phyloP scores from a whole-genome alignment of 208 protist genomes.

The Leishmania mexicana region DNA sequence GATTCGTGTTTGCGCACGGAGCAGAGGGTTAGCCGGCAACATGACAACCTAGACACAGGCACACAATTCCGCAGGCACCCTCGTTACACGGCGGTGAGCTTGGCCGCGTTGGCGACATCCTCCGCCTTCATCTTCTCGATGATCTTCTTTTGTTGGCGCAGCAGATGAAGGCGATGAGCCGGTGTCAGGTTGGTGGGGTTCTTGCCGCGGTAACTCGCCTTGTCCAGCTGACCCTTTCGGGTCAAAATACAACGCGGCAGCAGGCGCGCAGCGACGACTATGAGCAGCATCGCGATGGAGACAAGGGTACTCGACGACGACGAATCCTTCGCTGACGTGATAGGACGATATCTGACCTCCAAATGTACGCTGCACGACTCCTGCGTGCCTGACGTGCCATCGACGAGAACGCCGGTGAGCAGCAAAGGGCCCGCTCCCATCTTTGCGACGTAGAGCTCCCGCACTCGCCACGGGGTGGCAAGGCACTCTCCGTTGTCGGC shows the following conservation, averaged over 20 bases:
- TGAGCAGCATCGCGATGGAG: conserved; percentile 35
- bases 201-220: conserved; percentile 21
- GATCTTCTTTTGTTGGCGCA: conserved; percentile 53
- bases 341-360: conserved; percentile 25
- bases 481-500: conserved; percentile 24
- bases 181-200: conserved; percentile 30
- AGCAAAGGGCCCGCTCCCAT: conserved; percentile 20
- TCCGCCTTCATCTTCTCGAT: conserved; percentile 74
- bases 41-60: not conserved
- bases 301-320: conserved; percentile 3
- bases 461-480: conserved; percentile 22
- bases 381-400: not conserved
- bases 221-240: conserved; percentile 31
- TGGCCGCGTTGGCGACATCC: conserved; percentile 24
- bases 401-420: conserved; percentile 19
- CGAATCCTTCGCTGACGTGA: not conserved
- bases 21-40: not conserved
- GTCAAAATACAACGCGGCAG: conserved; percentile 45
- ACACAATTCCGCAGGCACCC: not conserved
- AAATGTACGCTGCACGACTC: conserved; percentile 36
- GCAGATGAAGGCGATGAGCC: conserved; percentile 35
- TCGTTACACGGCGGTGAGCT: not conserved
- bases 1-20: not conserved
- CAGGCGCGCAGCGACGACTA: conserved; percentile 39
- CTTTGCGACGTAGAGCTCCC: conserved; percentile 25